Percentiles rank a stretch among this genome's conserved stretches.
These are phyloP conservation scores for Cladophialophora exuberans DNA, from an alignment of 2,329 filamentous ascomycete genomes.

Conservation along the genomic window DNA sequence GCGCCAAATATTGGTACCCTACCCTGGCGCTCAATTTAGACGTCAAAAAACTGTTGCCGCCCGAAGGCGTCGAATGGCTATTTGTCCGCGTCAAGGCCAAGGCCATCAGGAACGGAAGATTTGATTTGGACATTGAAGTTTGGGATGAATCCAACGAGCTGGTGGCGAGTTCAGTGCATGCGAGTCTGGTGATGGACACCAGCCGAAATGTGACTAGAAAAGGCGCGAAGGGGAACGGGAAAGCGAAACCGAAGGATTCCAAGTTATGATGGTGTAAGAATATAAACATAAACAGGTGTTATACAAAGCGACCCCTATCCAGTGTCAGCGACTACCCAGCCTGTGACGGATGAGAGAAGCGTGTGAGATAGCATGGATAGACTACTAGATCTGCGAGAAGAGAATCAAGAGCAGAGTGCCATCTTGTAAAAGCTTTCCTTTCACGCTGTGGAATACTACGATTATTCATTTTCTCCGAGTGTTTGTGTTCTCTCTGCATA, in stretches of 20 bases:
- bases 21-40: conserved; percentile 77
- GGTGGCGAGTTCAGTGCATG: conserved; percentile 69
- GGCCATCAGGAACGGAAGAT: conserved; percentile 69
- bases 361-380: no score
- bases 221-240: conserved; percentile 8
- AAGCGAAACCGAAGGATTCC: conserved; percentile 3
- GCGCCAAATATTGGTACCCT: conserved; percentile 68
- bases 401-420: no score
- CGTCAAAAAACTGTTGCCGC: conserved; percentile 71
- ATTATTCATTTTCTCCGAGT: no score
- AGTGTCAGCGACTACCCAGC: no score
- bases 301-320: no score
- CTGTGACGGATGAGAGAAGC: no score
- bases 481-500: no score
- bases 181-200: conserved; percentile 65
- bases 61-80: conserved; percentile 71
- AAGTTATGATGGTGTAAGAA: conserved; percentile 1
- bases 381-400: no score
- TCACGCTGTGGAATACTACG: no score
- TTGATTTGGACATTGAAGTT: conserved; percentile 73
- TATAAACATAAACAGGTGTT: no score
- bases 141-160: conserved; percentile 67
- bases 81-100: conserved; percentile 68
- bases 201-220: conserved; percentile 57
- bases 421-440: no score